These are phyloP conservation scores for Primulina eburnea DNA, from an alignment of 257 asterid species.

Conservation along the genomic window DNA sequence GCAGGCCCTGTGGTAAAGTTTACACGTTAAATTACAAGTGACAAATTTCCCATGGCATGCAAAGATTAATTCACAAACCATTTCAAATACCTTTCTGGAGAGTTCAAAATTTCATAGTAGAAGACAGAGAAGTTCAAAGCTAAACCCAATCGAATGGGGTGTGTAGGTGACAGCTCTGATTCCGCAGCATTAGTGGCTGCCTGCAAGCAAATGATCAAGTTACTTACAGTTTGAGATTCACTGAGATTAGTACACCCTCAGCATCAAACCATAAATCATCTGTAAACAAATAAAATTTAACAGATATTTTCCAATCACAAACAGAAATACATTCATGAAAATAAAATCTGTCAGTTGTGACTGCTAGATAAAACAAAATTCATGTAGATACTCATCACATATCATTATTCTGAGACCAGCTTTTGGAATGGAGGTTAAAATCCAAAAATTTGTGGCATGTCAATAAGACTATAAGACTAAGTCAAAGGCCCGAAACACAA, in stretches of 20 bases:
- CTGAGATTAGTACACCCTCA: neutral
- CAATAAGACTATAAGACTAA: too few relatives aligned
- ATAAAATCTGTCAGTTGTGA: too few relatives aligned
- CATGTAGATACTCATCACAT: too few relatives aligned
- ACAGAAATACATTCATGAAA: too few relatives aligned
- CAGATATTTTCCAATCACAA: too few relatives aligned
- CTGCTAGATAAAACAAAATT: too few relatives aligned
- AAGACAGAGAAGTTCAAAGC: constrained; percentile 26
- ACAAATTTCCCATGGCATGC: neutral
- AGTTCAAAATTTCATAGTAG: constrained; percentile 25
- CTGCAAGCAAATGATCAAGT: constrained; percentile 2
- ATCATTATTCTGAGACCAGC: too few relatives aligned
- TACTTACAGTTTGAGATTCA: neutral
- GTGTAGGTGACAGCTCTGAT: constrained; percentile 21
- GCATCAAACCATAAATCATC: neutral
- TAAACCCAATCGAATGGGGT: constrained; percentile 24
- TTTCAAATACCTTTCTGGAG: constrained; percentile 19
- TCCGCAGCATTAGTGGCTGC: constrained; percentile 15
- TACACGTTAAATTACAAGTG: neutral
- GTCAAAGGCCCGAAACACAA: too few relatives aligned
- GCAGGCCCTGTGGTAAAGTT: constrained; percentile 16
- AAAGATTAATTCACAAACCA: neutral
- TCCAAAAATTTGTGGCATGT: too few relatives aligned
- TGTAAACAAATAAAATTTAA: neutral
- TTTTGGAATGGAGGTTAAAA: too few relatives aligned